A percentile compares a stretch with the other conserved stretches of the same genome.
These are phyloP conservation scores for Xenosphaeropsis pyriputrescens DNA, from an alignment of 2,329 filamentous ascomycete genomes.

Conservation along the genomic window DNA sequence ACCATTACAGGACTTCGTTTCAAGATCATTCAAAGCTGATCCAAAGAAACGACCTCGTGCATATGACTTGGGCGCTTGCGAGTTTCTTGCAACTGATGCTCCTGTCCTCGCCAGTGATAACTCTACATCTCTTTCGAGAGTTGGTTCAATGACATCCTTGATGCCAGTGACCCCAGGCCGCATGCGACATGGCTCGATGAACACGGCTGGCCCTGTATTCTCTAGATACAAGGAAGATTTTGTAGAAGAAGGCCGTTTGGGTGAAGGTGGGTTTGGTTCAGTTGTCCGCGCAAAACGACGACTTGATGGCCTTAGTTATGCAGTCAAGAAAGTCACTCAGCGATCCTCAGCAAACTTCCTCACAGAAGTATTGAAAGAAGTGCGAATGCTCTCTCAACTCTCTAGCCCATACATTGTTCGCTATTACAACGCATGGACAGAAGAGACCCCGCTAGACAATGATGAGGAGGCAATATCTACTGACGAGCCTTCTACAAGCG, in stretches of 20 bases:
- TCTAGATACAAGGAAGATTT: constrained; percentile 85
- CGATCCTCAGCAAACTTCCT: constrained; percentile 57
- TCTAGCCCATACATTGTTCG: constrained; percentile 82
- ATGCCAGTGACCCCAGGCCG: constrained; percentile 28
- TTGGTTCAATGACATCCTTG: constrained; percentile 24
- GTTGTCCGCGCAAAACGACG: constrained; percentile 93
- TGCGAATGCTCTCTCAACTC: constrained; percentile 77
- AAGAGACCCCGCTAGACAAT: constrained; percentile 47
- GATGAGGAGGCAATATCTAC: constrained; percentile 30
- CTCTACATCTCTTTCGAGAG: constrained; percentile 22
- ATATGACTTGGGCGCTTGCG: constrained; percentile 54
- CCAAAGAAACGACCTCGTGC: constrained; percentile 73
- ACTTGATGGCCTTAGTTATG: constrained; percentile 84
- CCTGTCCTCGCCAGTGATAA: constrained; percentile 30
- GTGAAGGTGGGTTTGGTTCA: constrained; percentile 90
- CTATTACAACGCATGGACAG: constrained; percentile 93
- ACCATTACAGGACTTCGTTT: constrained; percentile 64
- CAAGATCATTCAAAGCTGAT: constrained; percentile 73
- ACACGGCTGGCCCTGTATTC: constrained; percentile 28
- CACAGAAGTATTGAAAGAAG: constrained; percentile 71
- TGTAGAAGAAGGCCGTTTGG: constrained; percentile 74
- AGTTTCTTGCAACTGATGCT: constrained; percentile 51
- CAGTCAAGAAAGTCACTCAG: constrained; percentile 90
- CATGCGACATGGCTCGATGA: constrained; percentile 47
- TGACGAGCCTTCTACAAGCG: constrained; percentile 11